A percentile compares a stretch with the other conserved stretches of the same genome.
phyloP scores from a whole-genome alignment of 148 eudicot genomes.

The Camellia granthamiana region DNA sequence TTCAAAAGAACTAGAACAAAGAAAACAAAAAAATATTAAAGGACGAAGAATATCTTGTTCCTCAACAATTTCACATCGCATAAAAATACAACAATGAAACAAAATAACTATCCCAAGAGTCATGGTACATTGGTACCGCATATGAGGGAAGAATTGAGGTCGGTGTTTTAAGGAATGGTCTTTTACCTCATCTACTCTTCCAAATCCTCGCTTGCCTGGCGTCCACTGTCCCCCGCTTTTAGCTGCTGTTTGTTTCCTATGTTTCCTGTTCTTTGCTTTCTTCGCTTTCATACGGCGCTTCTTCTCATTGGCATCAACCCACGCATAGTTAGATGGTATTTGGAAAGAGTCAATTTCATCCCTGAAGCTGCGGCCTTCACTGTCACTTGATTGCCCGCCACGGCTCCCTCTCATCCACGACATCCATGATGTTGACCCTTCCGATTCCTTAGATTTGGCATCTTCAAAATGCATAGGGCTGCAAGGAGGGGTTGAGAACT shows the following conservation, averaged over 20 bases:
- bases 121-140: no score
- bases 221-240: conserved; percentile 42
- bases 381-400: conserved; percentile 63
- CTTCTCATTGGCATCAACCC: conserved; percentile 93
- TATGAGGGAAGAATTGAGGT: no score
- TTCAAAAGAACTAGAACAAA: neutral
- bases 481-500: conserved; percentile 86
- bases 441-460: conserved; percentile 63
- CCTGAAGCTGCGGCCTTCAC: conserved; percentile 49
- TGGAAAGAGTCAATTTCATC: conserved; percentile 80
- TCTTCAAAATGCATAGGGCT: conserved; percentile 84
- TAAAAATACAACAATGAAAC: conserved; percentile 17
- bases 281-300: conserved; percentile 84
- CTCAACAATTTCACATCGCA: conserved; percentile 9
- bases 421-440: conserved; percentile 75
- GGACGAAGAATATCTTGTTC: neutral
- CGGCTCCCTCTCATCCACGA: conserved; percentile 92
- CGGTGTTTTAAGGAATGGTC: neutral
- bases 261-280: conserved; percentile 78
- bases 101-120: neutral
- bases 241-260: conserved; percentile 37
- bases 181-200: conserved; percentile 30
- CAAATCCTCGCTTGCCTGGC: conserved; percentile 38
- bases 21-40: neutral
- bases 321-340: conserved; percentile 83